Conservation (phyloP, 768 basidiomycete species). For the Trametes cingulata region DNA sequence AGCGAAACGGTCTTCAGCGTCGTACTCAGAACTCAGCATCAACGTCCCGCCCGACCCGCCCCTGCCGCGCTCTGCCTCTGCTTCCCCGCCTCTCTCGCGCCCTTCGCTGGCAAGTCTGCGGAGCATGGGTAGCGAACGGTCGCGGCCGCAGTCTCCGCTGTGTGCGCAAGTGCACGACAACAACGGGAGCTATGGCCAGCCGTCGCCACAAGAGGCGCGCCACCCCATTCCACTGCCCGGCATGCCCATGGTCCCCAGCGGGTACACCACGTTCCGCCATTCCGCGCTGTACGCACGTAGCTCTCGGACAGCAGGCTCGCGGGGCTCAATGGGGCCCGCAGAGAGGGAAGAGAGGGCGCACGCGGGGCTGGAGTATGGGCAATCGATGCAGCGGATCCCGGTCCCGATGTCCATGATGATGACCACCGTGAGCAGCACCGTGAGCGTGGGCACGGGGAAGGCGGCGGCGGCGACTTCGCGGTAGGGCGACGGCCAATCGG, state of each 20-base stretch:
- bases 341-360: slow-evolving; percentile 2
- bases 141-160: slow-evolving; percentile 12
- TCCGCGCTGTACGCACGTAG: slow-evolving; percentile 12
- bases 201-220: background rate
- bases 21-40: slow-evolving; percentile 5
- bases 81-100: slow-evolving; percentile 15
- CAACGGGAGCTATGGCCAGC: background rate
- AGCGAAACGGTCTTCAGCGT: slow-evolving; percentile 9
- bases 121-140: background rate
- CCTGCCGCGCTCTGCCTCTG: slow-evolving; percentile 5
- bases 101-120: slow-evolving; percentile 12
- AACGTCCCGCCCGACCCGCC: background rate
- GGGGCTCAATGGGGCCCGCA: background rate
- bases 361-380: slow-evolving; percentile 15
- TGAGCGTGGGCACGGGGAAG: slow-evolving; percentile 12
- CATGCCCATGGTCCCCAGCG: slow-evolving; percentile 20
- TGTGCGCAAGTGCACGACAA: slow-evolving; percentile 9
- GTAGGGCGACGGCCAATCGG: background rate
- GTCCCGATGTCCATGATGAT: slow-evolving; percentile 18
- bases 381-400: slow-evolving; percentile 18
- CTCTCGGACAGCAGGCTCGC: background rate
- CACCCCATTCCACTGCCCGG: slow-evolving; percentile 19
- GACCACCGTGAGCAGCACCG: slow-evolving; percentile 21
- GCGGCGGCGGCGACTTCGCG: background rate
- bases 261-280: slow-evolving; percentile 21